Conservation (phyloP, 2,329 filamentous ascomycete genomes). For the Pseudocercospora cruenta region DNA sequence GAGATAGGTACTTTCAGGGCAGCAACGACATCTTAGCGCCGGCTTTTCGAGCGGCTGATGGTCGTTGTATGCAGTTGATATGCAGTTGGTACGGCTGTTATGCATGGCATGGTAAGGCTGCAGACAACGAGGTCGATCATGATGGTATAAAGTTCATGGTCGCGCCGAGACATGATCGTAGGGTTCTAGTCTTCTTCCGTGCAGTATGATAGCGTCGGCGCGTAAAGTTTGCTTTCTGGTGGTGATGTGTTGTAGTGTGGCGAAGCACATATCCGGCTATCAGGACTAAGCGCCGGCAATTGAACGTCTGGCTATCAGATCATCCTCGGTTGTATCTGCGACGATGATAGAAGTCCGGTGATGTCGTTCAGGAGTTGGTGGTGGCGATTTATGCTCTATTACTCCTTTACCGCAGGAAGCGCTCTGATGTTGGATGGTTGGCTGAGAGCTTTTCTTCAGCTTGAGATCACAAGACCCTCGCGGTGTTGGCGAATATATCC, state of each 20-base stretch:
- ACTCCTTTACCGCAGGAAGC: slow-evolving; percentile 5
- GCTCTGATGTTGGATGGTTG: slow-evolving; percentile 4
- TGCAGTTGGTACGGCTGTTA: neutral
- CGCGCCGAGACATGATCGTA: neutral
- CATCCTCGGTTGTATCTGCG: neutral
- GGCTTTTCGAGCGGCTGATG: neutral
- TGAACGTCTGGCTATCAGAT: neutral
- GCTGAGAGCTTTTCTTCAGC: neutral
- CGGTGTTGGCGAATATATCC: neutral
- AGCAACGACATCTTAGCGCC: neutral
- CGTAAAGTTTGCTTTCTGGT: neutral
- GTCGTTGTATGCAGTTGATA: neutral
- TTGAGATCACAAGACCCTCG: neutral
- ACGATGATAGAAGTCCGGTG: neutral
- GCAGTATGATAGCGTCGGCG: neutral
- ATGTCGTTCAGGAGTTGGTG: neutral
- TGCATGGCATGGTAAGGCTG: neutral
- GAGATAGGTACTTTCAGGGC: neutral
- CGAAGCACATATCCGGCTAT: neutral
- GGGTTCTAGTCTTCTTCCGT: neutral
- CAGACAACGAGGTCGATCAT: neutral
- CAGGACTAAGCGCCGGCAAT: slow-evolving; percentile 1
- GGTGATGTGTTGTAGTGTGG: neutral
- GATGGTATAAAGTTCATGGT: neutral
- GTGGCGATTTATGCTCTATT: slow-evolving; percentile 5